Conservation (phyloP, 805 yeast genomes). For the Pichia rugopelliculosa region DNA sequence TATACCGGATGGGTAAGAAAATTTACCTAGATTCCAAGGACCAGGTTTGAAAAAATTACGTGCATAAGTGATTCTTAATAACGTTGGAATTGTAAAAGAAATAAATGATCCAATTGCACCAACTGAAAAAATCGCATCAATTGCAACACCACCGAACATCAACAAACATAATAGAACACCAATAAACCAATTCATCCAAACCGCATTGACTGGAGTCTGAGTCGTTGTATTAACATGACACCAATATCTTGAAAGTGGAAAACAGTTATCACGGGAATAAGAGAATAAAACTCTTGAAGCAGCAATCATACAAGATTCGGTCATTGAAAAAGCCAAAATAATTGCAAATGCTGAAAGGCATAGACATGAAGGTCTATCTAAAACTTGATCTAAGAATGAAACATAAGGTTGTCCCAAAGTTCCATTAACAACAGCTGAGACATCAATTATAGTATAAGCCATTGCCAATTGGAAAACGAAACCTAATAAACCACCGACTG, state of each 20-base stretch:
- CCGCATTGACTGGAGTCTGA: conserved; percentile 59
- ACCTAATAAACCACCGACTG: conserved; percentile 49
- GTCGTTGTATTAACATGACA: conserved; percentile 43
- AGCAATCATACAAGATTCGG: conserved; percentile 55
- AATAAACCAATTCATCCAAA: conserved; percentile 47
- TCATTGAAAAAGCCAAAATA: conserved; percentile 41
- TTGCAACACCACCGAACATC: conserved; percentile 59
- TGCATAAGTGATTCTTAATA: conserved; percentile 50
- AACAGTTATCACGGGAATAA: conserved; percentile 60
- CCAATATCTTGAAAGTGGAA: conserved; percentile 49
- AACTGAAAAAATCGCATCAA: conserved; percentile 64
- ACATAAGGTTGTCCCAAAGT: conserved; percentile 57
- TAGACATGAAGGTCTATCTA: conserved; percentile 34
- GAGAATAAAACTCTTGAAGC: conserved; percentile 62
- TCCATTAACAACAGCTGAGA: conserved; percentile 39
- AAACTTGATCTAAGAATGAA: conserved; percentile 42
- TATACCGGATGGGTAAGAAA: conserved; percentile 41
- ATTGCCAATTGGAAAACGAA: conserved; percentile 52
- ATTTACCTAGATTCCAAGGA: conserved; percentile 58
- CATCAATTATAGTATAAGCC: conserved; percentile 51
- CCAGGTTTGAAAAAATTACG: conserved; percentile 49
- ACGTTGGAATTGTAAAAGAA: conserved; percentile 58
- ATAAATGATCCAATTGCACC: conserved; percentile 65
- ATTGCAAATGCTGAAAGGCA: conserved; percentile 39
- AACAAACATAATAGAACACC: conserved; percentile 51